These are phyloP conservation scores for Cyberlindnera saturnus DNA, from an alignment of 805 yeast genomes.

Conservation along the genomic window DNA sequence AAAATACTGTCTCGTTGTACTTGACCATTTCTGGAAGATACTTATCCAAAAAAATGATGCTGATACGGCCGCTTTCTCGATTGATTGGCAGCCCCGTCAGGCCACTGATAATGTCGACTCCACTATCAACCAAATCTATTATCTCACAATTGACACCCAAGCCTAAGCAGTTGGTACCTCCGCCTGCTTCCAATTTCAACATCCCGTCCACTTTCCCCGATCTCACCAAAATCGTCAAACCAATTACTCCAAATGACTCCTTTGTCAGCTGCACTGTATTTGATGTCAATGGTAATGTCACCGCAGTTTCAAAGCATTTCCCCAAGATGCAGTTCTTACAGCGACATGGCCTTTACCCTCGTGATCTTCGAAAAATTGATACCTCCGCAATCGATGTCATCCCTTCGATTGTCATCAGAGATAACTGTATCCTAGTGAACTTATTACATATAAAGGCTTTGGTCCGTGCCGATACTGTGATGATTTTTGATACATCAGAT, in stretches of 20 bases:
- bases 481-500: slow-evolving; percentile 66
- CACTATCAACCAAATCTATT: not conserved
- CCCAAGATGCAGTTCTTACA: slow-evolving; percentile 72
- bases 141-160: not conserved
- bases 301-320: slow-evolving; percentile 72
- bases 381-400: slow-evolving; percentile 74
- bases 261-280: slow-evolving; percentile 74
- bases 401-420: slow-evolving; percentile 81
- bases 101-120: no score
- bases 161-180: slow-evolving; percentile 2
- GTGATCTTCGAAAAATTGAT: slow-evolving; percentile 81
- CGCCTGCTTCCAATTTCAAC: slow-evolving; percentile 6
- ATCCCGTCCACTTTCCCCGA: slow-evolving; percentile 12
- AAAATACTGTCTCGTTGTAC: no score
- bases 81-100: no score
- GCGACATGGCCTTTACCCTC: slow-evolving; percentile 70
- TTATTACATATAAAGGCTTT: slow-evolving; percentile 85
- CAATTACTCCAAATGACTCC: slow-evolving; percentile 38
- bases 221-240: slow-evolving; percentile 23
- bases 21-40: no score
- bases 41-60: no score
- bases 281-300: slow-evolving; percentile 66
- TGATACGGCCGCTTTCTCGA: no score
- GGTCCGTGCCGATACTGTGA: slow-evolving; percentile 71
- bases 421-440: slow-evolving; percentile 71